These are phyloP conservation scores for Syncephalis plumigaleata DNA, from an alignment of 371 early-diverging fungal genomes.

Conservation along the genomic window DNA sequence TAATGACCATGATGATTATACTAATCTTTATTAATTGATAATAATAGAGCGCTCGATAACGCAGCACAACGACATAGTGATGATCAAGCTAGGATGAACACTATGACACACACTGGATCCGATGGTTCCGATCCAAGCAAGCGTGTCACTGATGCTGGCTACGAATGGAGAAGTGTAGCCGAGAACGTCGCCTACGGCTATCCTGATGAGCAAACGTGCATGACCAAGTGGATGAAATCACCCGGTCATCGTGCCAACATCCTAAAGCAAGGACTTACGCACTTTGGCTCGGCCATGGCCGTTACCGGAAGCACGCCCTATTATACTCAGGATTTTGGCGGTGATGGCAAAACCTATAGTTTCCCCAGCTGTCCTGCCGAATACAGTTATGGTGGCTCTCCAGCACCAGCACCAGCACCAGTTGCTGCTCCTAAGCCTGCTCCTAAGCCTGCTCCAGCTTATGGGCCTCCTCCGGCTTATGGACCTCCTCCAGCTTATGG, in stretches of 20 bases:
- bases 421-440: no score
- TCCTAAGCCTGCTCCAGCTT: no score
- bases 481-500: no score
- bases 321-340: constrained; percentile 16
- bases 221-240: constrained; percentile 22
- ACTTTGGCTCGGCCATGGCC: constrained; percentile 12
- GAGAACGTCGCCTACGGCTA: constrained; percentile 26
- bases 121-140: constrained; percentile 8
- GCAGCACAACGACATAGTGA: constrained; percentile 15
- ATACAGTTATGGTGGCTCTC: no score
- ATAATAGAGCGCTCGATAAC: neutral
- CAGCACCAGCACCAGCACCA: no score
- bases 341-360: neutral
- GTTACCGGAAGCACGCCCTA: constrained; percentile 3
- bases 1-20: no score
- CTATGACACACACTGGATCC: constrained; percentile 15
- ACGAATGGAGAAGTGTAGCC: constrained; percentile 10
- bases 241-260: constrained; percentile 23
- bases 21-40: no score
- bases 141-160: constrained; percentile 3
- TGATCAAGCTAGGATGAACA: constrained; percentile 9
- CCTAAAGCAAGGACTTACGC: constrained; percentile 9
- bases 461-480: no score
- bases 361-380: no score
- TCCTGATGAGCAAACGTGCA: constrained; percentile 7